Conservation (phyloP, 225 moss, liverwort and hornwort genomes). For the Sphagnum tenellum region DNA sequence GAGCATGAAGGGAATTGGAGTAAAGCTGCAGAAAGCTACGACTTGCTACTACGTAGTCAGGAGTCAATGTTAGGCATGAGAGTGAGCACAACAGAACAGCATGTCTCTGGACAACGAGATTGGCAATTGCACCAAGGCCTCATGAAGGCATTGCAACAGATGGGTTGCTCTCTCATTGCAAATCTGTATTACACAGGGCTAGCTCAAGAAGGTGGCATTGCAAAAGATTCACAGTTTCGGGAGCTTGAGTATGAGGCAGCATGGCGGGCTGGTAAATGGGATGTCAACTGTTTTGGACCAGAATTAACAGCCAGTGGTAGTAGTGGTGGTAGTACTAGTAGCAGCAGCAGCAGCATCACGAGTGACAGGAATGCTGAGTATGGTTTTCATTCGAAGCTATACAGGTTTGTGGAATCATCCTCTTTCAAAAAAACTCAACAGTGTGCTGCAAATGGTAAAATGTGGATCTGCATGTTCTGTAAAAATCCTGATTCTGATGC, state of each 20-base stretch:
- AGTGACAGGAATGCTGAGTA: constrained; percentile 4
- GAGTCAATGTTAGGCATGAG: constrained; percentile 14
- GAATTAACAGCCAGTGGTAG: background rate
- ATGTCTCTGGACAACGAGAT: constrained; percentile 23
- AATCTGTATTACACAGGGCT: constrained; percentile 64
- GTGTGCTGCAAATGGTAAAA: too few species aligned
- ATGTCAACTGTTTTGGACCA: constrained; percentile 32
- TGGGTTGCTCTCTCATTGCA: constrained; percentile 78
- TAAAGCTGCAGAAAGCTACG: constrained; percentile 92
- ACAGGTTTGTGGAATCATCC: constrained; percentile 31
- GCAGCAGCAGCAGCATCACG: constrained; percentile 9
- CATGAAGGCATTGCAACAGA: constrained; percentile 82
- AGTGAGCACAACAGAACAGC: constrained; percentile 14
- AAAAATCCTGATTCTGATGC: background rate
- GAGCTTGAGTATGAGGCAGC: constrained; percentile 88
- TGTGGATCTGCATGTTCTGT: too few species aligned
- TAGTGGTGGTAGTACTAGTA: constrained; percentile 2
- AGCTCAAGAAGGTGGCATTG: constrained; percentile 50
- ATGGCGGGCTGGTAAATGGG: constrained; percentile 87
- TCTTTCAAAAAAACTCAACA: too few species aligned
- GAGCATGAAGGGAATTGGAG: constrained; percentile 99
- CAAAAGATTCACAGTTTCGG: constrained; percentile 60
- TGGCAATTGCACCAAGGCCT: constrained; percentile 87
- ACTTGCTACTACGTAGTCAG: constrained; percentile 61
- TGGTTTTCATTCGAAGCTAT: constrained; percentile 65